A percentile compares a stretch with the other conserved stretches of the same genome.
phyloP scores from a whole-genome alignment of 306 rosid species.

The Heteromeles arbutifolia region DNA sequence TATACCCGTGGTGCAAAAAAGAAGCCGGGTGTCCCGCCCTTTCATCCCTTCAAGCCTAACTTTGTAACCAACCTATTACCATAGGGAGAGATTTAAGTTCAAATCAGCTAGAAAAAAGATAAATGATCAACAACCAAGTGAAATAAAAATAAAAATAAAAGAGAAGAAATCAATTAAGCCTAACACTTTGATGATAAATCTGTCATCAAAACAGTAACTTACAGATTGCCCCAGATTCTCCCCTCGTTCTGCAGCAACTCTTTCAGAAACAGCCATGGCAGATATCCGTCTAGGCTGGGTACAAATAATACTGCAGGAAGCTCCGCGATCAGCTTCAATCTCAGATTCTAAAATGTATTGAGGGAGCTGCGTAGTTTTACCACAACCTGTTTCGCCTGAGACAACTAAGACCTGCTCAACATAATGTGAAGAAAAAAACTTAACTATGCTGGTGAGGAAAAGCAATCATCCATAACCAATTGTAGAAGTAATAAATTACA shows the following conservation, averaged over 20 bases:
- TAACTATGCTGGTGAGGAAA: not conserved
- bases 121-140: not conserved
- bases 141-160: not conserved
- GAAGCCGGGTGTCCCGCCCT: slow-evolving; percentile 89
- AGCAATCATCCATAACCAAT: not conserved
- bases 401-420: slow-evolving; percentile 37
- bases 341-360: slow-evolving; percentile 46
- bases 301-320: slow-evolving; percentile 41
- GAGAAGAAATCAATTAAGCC: not conserved
- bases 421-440: not conserved
- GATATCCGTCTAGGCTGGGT: slow-evolving; percentile 49
- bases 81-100: slow-evolving; percentile 1
- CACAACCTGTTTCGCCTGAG: slow-evolving; percentile 52
- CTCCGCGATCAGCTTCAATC: slow-evolving; percentile 42
- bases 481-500: not conserved
- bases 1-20: slow-evolving; percentile 95
- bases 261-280: slow-evolving; percentile 48
- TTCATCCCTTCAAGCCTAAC: slow-evolving; percentile 92
- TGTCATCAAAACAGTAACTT: slow-evolving; percentile 10
- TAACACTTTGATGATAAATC: not conserved
- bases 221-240: slow-evolving; percentile 48
- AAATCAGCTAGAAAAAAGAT: not conserved
- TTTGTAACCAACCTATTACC: slow-evolving; percentile 83
- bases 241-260: slow-evolving; percentile 56
- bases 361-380: slow-evolving; percentile 51